Evolutionary conservation across 495 filamentous ascomycete species (phyloP).

Genomic region (Sabuloglossum arenarium): DNA sequence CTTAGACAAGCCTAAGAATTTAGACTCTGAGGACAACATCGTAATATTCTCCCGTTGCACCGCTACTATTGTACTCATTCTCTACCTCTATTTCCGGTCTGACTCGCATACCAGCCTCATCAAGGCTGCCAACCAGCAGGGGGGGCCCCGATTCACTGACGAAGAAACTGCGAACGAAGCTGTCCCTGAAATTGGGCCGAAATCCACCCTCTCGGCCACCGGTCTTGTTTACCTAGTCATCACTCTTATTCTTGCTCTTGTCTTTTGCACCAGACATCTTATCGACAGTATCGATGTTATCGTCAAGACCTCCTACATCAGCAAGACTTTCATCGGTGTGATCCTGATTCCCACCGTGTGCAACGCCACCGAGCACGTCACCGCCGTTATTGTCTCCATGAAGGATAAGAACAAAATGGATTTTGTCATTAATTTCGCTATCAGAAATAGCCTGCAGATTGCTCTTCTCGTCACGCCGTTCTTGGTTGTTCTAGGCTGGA

Average conservation of each 20-base stretch:
- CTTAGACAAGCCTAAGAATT: constrained; percentile 17
- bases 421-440: constrained; percentile 80
- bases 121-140: constrained; percentile 33
- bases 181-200: constrained; percentile 25
- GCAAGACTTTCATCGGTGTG: constrained; percentile 90
- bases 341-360: constrained; percentile 92
- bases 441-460: constrained; percentile 88
- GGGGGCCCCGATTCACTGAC: constrained; percentile 13
- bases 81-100: constrained; percentile 87
- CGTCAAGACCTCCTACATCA: constrained; percentile 65
- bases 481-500: constrained; percentile 22
- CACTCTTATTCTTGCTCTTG: constrained; percentile 61
- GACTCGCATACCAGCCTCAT: constrained; percentile 63
- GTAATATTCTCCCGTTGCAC: constrained; percentile 77
- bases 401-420: constrained; percentile 99
- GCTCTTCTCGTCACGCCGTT: constrained; percentile 22
- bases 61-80: constrained; percentile 63
- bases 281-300: constrained; percentile 84
- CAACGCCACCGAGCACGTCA: constrained; percentile 94
- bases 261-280: constrained; percentile 86
- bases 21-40: constrained; percentile 33
- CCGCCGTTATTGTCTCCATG: constrained; percentile 74
- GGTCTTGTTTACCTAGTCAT: constrained; percentile 47
- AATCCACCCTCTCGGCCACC: constrained; percentile 54
- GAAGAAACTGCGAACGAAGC: constrained; percentile 19